Evolutionary conservation across 1,284 basidiomycete genomes (phyloP), one percentile per base, ranked within the genome.

Genomic region (Puccinia polysora): DNA sequence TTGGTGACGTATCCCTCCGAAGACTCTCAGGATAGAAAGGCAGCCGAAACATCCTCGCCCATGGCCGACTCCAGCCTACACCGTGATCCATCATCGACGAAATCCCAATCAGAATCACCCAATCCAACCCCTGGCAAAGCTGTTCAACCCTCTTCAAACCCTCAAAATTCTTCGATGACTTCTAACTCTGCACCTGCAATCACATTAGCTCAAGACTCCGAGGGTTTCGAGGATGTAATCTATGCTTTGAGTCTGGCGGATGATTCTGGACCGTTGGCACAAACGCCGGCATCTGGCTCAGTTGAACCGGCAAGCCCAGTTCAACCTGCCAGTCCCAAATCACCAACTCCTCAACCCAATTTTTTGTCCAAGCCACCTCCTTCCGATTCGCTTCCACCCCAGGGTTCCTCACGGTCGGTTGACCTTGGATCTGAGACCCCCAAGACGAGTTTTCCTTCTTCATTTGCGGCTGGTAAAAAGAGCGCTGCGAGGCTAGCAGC

Each of bases 401-500:
- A 28, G n/a, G n/a, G n/a, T n/a, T n/a, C n/a, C 30, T 60, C 67
- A 3, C 30, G 28, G n/a, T 49, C 68, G 4, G 32, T 40, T 25
- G 65, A 52, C n/a, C 34, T 64, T 7, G 63, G 70, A 18, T 49
- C 64, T 15, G 50, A 73, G 36, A 56, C 73, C 20, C 73, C 69
- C 10, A 72, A 74, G 28, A 65, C 69, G 12, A 74, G 73, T 36
- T 74, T 72, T 40, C 40, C 73, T 40, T 74, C 73, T 50, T 50
- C 71, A 20, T 65, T 74, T 38, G 75, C 75, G 4, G 70, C 75
- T n/a, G 73, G 75, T 67, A 76, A 75, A 70, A 74, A 76, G 4
- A 63, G 74, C 14, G 75, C 76, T 2, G 75, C 76, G 43, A 73
- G 76, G 7, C 47, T 64, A 1, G 76, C 76, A 1, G 76, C 76